A percentile compares a stretch with the other conserved stretches of the same genome.
These are phyloP conservation scores for Chaetomium sp. DNA, from an alignment of 2,329 filamentous ascomycete species.

Conservation along the genomic window DNA sequence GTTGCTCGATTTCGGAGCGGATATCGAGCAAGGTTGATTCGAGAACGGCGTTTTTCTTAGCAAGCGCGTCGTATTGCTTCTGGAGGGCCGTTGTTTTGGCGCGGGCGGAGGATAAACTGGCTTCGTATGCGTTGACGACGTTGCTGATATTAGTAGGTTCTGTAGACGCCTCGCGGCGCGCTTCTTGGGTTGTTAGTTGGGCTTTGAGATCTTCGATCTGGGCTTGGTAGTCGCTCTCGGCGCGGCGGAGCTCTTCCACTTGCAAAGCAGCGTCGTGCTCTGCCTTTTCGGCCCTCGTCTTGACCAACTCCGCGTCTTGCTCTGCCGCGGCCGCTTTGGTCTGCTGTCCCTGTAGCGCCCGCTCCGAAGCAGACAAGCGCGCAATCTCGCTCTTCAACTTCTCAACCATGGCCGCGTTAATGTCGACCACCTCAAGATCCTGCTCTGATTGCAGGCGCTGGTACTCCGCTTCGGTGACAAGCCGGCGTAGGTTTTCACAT, in stretches of 20 bases:
- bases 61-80: constrained; percentile 43
- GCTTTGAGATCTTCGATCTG: constrained; percentile 44
- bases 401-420: constrained; percentile 54
- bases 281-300: constrained; percentile 53
- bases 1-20: constrained; percentile 31
- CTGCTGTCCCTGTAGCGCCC: constrained; percentile 59
- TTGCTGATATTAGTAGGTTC: constrained; percentile 13
- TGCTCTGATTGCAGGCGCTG: constrained; percentile 59
- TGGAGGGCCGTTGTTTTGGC: constrained; percentile 49
- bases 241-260: constrained; percentile 41
- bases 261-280: constrained; percentile 49
- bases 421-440: constrained; percentile 56
- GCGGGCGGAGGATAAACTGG: constrained; percentile 43
- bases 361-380: constrained; percentile 53
- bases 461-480: constrained; percentile 63
- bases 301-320: constrained; percentile 51
- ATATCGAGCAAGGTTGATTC: constrained; percentile 46
- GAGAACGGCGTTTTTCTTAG: constrained; percentile 46
- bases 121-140: constrained; percentile 36
- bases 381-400: constrained; percentile 53
- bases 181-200: constrained; percentile 32
- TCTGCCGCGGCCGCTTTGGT: constrained; percentile 51
- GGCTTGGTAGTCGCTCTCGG: constrained; percentile 38
- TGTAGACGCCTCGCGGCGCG: constrained; percentile 5
- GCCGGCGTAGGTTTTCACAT: constrained; percentile 55